phyloP scores from a whole-genome alignment of 2,329 filamentous ascomycete genomes.

The Parascedosporium putredinis region DNA sequence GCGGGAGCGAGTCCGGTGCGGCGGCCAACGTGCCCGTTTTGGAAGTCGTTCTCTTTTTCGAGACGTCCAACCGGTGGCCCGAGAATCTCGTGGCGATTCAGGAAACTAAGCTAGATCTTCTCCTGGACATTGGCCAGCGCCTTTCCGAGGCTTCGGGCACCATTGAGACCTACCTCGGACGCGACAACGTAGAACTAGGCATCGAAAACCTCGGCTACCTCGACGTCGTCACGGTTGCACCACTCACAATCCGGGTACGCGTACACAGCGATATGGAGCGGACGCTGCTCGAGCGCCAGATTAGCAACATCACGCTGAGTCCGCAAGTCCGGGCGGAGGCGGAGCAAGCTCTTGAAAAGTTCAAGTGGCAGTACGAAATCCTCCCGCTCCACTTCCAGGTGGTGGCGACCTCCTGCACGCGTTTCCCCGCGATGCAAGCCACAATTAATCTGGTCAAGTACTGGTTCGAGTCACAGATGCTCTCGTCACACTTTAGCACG shows the following conservation, averaged over 20 bases:
- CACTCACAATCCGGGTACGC: constrained; percentile 66
- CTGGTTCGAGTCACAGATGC: constrained; percentile 80
- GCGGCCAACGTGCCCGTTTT: constrained; percentile 39
- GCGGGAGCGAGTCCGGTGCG: constrained; percentile 34
- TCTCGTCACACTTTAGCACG: constrained; percentile 63
- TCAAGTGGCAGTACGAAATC: constrained; percentile 62
- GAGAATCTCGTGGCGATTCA: constrained; percentile 87
- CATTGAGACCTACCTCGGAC: constrained; percentile 60
- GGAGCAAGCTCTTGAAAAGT: constrained; percentile 56
- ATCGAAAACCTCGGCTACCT: constrained; percentile 72
- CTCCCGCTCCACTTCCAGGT: constrained; percentile 73
- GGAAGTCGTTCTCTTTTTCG: constrained; percentile 79
- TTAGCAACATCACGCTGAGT: constrained; percentile 62
- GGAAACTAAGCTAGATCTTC: constrained; percentile 83
- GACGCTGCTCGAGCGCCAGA: constrained; percentile 64
- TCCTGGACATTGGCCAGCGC: constrained; percentile 64
- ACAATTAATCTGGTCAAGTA: constrained; percentile 77
- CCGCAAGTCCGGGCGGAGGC: constrained; percentile 57
- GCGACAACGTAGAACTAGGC: constrained; percentile 63
- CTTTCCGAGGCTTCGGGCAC: constrained; percentile 51
- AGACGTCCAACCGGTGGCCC: constrained; percentile 87
- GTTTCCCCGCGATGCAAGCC: constrained; percentile 67
- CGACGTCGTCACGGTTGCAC: constrained; percentile 68
- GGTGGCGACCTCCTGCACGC: constrained; percentile 68
- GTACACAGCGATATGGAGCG: constrained; percentile 86